phyloP scores from a whole-genome alignment of 805 yeast genomes.

The Grigorovia jiainica region DNA sequence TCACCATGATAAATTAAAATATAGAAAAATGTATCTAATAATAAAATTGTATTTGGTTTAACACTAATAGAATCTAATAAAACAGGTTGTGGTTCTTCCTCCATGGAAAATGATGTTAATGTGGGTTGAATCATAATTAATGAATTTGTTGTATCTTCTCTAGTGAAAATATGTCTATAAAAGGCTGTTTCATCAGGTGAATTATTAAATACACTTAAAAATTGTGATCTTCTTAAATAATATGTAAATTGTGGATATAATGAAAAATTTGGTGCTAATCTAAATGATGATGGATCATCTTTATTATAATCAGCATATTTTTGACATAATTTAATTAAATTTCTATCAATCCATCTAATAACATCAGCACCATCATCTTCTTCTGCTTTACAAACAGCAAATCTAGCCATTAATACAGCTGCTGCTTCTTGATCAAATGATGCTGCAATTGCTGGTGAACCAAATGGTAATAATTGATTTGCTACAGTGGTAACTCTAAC shows the following conservation, averaged over 20 bases:
- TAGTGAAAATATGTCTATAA: conserved; percentile 82
- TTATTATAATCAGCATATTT: conserved; percentile 89
- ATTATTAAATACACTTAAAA: conserved; percentile 90
- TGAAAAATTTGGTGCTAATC: conserved; percentile 74
- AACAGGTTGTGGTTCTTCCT: conserved; percentile 84
- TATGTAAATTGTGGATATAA: conserved; percentile 93
- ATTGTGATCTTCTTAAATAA: conserved; percentile 92
- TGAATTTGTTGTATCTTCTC: conserved; percentile 89
- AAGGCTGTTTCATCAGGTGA: conserved; percentile 99
- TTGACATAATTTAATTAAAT: conserved; percentile 81
- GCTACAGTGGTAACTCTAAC: conserved; percentile 82
- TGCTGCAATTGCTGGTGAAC: conserved; percentile 43
- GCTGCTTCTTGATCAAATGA: conserved; percentile 99
- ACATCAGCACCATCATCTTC: conserved; percentile 90
- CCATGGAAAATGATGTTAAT: conserved; percentile 73
- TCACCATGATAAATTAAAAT: conserved; percentile 92
- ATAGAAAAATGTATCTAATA: conserved; percentile 94
- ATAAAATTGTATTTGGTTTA: conserved; percentile 74
- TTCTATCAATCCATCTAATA: conserved; percentile 89
- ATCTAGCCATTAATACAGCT: conserved; percentile 84
- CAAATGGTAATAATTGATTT: conserved; percentile 42
- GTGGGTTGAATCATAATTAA: conserved; percentile 98
- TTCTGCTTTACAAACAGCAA: conserved; percentile 74
- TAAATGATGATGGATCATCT: conserved; percentile 73
- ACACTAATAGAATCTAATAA: conserved; percentile 87